Evolutionary conservation across 495 filamentous ascomycete species (phyloP), one percentile per base, ranked within the genome.

Genomic region (Lichenothelia convexa): DNA sequence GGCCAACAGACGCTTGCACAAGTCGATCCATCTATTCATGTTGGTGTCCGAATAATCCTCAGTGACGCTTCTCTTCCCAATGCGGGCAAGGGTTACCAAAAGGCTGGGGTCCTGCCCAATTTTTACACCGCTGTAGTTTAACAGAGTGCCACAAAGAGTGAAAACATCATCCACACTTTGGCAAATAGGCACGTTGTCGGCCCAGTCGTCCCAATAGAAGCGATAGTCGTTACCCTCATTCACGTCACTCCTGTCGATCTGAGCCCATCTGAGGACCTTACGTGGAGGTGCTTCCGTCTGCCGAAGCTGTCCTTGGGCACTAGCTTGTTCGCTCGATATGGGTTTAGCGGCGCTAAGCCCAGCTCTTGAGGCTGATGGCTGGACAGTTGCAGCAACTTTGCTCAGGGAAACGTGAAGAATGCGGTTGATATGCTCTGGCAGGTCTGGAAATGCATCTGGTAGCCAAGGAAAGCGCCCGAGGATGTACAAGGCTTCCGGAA

Each of bases 171-270:
- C 83, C 4, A 92, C 70, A 3, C 63, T 77, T 50, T 92, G 85
- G 48, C 89, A 95, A 7, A 92, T 58, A 2, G 91, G 91, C 20
- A 95, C 64, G 43, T 84, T 87, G 43, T 95, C 87, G 7, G 78
- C 65, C 91, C 91, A 99, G 37, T 95, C 86, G 40, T 94, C 87
- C 75, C 84, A 93, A 56, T 95, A 99, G 53, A 91, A 95, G 18
- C 78, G 68, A 49, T 92, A 93, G 32, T 74, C 70, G 3, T 64
- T 68, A 5, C 74, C 76, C 47, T 85, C 80, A 26, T 67, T 70
- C 4, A 63, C 69, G 42, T 85, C 83, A 34, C 66, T 66, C 42
- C 70, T 72, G 40, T 93, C 85, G 11, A 82, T 62, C 44, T 76
- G 71, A 15, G 83, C 75, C 82, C 82, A 91, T 37, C 73, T 68